Evolutionary conservation across 2,329 filamentous ascomycete species (phyloP).

Genomic region (Cladophialophora exuberans): DNA sequence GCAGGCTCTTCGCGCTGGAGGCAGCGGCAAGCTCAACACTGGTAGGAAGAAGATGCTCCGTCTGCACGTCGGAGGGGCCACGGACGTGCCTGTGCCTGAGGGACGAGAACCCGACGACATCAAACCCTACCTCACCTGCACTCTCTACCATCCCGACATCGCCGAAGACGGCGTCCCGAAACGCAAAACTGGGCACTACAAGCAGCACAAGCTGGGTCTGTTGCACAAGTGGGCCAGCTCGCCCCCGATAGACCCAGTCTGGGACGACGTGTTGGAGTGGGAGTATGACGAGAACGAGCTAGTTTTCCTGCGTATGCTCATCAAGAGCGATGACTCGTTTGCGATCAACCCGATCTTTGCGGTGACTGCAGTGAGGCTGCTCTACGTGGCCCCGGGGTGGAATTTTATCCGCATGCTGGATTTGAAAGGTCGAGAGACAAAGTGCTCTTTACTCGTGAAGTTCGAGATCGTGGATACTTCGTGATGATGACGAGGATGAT

Average conservation of each 20-base stretch:
- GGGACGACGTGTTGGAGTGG: constrained; percentile 33
- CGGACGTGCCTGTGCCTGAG: constrained; percentile 27
- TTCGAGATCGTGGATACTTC: constrained; percentile 30
- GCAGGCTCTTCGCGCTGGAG: constrained; percentile 23
- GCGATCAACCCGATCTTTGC: constrained; percentile 30
- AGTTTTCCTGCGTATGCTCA: constrained; percentile 31
- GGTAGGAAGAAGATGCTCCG: constrained; percentile 22
- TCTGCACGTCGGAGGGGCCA: constrained; percentile 31
- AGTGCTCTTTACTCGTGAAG: constrained; percentile 25
- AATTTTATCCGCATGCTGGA: constrained; percentile 30
- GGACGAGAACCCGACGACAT: constrained; percentile 27
- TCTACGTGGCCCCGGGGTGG: constrained; percentile 29
- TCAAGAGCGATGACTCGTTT: constrained; percentile 34
- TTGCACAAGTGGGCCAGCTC: constrained; percentile 26
- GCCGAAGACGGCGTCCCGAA: constrained; percentile 23
- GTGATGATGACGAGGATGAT: too few species aligned
- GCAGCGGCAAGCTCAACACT: constrained; percentile 22
- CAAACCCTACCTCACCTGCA: constrained; percentile 34
- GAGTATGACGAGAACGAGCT: constrained; percentile 33
- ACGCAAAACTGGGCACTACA: constrained; percentile 31
- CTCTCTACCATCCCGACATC: constrained; percentile 29
- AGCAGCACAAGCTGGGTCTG: constrained; percentile 31
- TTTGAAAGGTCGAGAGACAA: constrained; percentile 29
- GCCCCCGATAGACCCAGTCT: constrained; percentile 29
- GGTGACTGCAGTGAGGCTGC: constrained; percentile 30